Conservation (phyloP, 805 yeast species). For the Tetrapisispora taiwanensis region DNA sequence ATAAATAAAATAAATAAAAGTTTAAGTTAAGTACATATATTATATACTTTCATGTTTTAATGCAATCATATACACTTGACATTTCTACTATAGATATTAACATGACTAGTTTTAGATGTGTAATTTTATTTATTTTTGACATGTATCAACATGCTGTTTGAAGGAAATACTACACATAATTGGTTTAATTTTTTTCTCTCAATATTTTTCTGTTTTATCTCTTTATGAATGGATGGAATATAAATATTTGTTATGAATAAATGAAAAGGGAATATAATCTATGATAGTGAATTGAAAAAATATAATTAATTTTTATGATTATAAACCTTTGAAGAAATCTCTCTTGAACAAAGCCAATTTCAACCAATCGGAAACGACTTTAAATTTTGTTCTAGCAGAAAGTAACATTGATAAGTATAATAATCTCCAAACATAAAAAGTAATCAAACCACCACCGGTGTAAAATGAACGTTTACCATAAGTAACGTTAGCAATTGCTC, state of each 20-base stretch:
- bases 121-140: neutral
- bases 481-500: slow-evolving; percentile 89
- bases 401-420: slow-evolving; percentile 86
- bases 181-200: too few relatives aligned
- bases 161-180: neutral
- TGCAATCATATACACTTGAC: neutral
- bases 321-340: slow-evolving; percentile 80
- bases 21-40: neutral
- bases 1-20: neutral
- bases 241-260: neutral
- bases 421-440: slow-evolving; percentile 88
- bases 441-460: slow-evolving; percentile 78
- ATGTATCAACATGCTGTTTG: too few relatives aligned
- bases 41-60: neutral
- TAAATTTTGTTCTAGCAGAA: slow-evolving; percentile 75
- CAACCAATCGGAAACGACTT: slow-evolving; percentile 81
- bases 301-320: slow-evolving; percentile 4
- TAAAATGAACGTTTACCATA: slow-evolving; percentile 68
- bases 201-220: too few relatives aligned
- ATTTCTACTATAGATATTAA: neutral
- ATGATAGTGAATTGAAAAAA: too few relatives aligned
- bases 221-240: neutral
- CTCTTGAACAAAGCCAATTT: slow-evolving; percentile 85
- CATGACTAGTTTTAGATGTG: neutral
- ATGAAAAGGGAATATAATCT: neutral